Conservation (phyloP, 1,284 basidiomycete species). For the Ceratobasidium sp. region DNA sequence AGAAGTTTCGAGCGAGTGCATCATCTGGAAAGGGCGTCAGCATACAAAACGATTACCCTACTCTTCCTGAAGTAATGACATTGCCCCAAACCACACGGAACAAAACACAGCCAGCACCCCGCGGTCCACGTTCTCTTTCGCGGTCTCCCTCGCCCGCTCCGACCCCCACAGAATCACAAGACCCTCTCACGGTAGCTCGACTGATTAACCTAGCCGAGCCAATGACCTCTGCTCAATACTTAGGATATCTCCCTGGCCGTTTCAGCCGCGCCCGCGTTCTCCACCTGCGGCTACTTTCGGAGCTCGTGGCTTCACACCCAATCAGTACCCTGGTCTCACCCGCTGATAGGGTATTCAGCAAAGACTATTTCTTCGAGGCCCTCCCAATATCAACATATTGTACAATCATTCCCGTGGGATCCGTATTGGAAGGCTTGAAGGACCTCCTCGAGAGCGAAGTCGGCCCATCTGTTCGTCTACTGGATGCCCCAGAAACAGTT, state of each 20-base stretch:
- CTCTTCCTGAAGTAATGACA: neutral
- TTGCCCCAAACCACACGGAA: too few relatives aligned
- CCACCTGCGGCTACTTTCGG: conserved; percentile 62
- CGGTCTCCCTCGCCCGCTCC: neutral
- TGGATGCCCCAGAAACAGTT: neutral
- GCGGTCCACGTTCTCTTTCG: neutral
- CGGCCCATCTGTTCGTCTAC: neutral
- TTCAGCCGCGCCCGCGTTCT: conserved; percentile 65
- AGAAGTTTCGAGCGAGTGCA: conserved; percentile 21
- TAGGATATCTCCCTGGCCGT: conserved; percentile 71
- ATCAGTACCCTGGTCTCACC: conserved; percentile 58
- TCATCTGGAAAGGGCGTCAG: conserved; percentile 1
- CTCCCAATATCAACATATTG: conserved; percentile 66
- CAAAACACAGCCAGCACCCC: neutral
- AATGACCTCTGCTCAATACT: conserved; percentile 67
- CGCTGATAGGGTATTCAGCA: conserved; percentile 60
- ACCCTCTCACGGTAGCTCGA: conserved; percentile 9
- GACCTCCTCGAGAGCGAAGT: conserved; percentile 58
- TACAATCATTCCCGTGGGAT: conserved; percentile 54
- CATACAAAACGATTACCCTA: neutral
- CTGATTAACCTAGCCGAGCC: conserved; percentile 61
- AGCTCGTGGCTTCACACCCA: conserved; percentile 53
- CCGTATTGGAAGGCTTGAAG: conserved; percentile 55
- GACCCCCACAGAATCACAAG: neutral
- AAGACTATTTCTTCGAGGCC: conserved; percentile 64